Conservation (phyloP, 805 yeast species). For the Starmera pachycereana region DNA sequence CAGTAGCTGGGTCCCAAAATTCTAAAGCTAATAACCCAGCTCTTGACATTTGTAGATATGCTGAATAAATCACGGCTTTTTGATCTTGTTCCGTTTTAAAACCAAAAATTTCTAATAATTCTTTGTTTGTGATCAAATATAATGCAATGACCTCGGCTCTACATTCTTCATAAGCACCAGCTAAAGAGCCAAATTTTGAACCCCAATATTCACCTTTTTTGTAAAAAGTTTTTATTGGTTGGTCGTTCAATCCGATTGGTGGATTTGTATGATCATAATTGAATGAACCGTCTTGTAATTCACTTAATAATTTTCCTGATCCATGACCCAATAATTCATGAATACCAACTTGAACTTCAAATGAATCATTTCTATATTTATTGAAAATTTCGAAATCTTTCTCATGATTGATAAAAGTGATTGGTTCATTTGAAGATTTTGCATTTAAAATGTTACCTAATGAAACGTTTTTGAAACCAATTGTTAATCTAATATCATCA, state of each 20-base stretch:
- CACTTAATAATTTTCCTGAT: constrained; percentile 67
- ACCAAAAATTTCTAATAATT: constrained; percentile 66
- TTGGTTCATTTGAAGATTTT: constrained; percentile 55
- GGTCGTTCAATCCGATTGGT: constrained; percentile 49
- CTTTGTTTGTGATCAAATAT: constrained; percentile 60
- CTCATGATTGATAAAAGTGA: constrained; percentile 48
- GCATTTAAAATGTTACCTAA: constrained; percentile 79
- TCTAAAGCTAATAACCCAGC: constrained; percentile 81
- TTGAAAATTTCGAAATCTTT: constrained; percentile 47
- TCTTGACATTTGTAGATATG: constrained; percentile 75
- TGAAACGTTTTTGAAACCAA: constrained; percentile 86
- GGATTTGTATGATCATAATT: constrained; percentile 62
- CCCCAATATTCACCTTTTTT: constrained; percentile 88
- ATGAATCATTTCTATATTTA: constrained; percentile 69
- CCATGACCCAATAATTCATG: constrained; percentile 92
- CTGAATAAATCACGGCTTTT: constrained; percentile 52
- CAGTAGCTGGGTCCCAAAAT: constrained; percentile 74
- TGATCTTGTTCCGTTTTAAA: constrained; percentile 46
- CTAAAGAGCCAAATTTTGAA: constrained; percentile 65
- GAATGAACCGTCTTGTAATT: constrained; percentile 49
- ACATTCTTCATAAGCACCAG: constrained; percentile 89
- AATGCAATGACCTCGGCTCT: constrained; percentile 88
- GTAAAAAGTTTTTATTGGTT: constrained; percentile 60
- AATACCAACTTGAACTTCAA: constrained; percentile 89
- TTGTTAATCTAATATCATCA: constrained; percentile 74